Evolutionary conservation across 2,329 filamentous ascomycete species (phyloP), one percentile per base, ranked within the genome.

Genomic region (Grosmannia serpens): DNA sequence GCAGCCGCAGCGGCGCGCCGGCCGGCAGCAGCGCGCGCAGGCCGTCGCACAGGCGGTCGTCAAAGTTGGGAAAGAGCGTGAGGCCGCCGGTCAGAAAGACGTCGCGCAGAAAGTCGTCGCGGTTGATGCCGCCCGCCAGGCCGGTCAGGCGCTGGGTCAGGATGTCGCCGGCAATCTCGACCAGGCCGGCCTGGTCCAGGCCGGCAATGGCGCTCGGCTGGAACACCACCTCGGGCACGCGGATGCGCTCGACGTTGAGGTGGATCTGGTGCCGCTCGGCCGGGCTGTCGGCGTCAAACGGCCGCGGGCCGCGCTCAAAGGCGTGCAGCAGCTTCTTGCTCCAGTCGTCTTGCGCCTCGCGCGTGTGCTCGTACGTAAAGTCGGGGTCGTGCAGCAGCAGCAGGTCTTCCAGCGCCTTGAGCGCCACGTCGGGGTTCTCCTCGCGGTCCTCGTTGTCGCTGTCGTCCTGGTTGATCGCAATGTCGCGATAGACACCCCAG

Each of bases 21-120:
- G 84, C 79, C 2, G 91, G 88, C 64, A 96, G 70, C 60, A 89
- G 81, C 1, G 85, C 83, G 44, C 81, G 79, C 57, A 97, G 75
- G 53, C 94, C 92, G 33, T 81, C 79, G 55, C 81, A 76, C 61
- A 97, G 74, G 33, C 92, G 78, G 66, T 95, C 86, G 67, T 96
- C 91, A 68, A 99, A 96, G 63, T 88, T 88, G 60, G 81, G 74
- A 73, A 96, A 96, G 52, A 95, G 74, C 0, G 88, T 90, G 70
- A 92, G 92, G 20, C 95, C 94, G n/a, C 94, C 92, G 0, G 92
- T 97, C 47, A 97, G 73, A 75, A 99, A 97, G 44, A 99, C 81
- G 69, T 99, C 92, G 52, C 83, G 84, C 26, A 96, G 74, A 50
- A 96, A 84, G 51, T 83, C 83, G 64, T 87, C 80, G 59, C 86